Evolutionary conservation across 495 filamentous ascomycete genomes (phyloP), one percentile per base, ranked within the genome.

Genomic region (Penicillium parvum): DNA sequence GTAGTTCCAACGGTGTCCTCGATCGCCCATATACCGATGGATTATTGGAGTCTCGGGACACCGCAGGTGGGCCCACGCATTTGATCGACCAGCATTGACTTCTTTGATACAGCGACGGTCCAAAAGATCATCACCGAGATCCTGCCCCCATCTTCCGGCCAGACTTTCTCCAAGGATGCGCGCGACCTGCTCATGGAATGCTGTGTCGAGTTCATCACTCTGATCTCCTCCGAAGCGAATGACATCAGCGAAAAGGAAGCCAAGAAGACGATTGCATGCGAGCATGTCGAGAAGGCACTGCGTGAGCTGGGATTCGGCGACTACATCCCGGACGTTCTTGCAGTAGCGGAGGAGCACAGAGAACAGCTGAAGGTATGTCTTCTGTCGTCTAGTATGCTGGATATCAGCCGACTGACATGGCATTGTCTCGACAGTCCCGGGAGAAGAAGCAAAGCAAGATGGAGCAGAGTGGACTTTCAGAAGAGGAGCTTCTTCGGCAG

Each of bases 111-210:
- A 96, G 92, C 92, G 16, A 98, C 92, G 30, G 94, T 98, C 45
- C 87, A 95, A 59, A 98, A 98, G 66, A 98, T 98, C 51, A 88
- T 98, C 58, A 83, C 79, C 51, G 92, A 98, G 62, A 96, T 98
- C 56, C 77, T 98, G 3, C 79, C 86, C 5, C 61, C 82, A 1
- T 79, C 82, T 21, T 72, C 72, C 42, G 84, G 81, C 37, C 71
- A 86, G 29, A 79, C 77, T 3, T 97, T 96, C 60, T 85, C 88
- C 17, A 94, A 91, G 67, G 92, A 98, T 53, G 88, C 92, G 2
- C 82, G 94, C 37, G 92, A 98, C 55, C 73, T 96, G 4, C 78
- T 98, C 30, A 97, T 97, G 68, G 92, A 97, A 66, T 97, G 91
- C 73, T 98, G 94, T 61, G 92, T 97, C 49, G 92, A 98, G 60